Base-by-base conservation (phyloP, 192 early-diverging fungal species). In the Dispira parvispora region DNA sequence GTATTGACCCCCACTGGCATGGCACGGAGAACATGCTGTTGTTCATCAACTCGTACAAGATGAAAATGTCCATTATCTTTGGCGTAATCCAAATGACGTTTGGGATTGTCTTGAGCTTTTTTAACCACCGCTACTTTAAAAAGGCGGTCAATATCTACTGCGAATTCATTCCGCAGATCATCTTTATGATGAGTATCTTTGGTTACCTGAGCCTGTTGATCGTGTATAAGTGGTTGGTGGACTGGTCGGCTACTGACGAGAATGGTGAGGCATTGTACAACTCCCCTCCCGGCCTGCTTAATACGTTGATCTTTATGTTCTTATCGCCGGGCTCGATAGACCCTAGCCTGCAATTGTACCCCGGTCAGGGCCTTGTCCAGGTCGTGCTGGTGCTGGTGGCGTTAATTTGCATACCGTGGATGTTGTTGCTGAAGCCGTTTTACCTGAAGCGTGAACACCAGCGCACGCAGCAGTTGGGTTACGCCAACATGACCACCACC, bases 301-400 rank as follows among this genome's bases (percentile, higher is more conserved):
- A 99, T 82, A 95, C 89, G 66, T 81, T 99, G 64, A 99, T 99
- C 70, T 96, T 94, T 75, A 99, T 99, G 96, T 92, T 99, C 76
- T 74, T 99, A 64, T 82, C 84, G 38, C 96, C 96, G 11, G 96
- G 96, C 25, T 73, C 46, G 28, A 84, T 96, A 26, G 67, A 64
- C 20, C 75, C 81, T 25, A 71, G 69, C 25, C 85, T 89, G 46
- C 77, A 75, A 63, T 76, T 99, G 49, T 99, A 83, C 69, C 66
- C 82, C 21, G 94, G 94, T 52, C 96, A 99, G 80, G 85, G 76
- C 11, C 71, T 72, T 56, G 64, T 99, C 20, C 96, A 99, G 78
- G 73, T 74, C 9, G 67, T 88, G 26, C 71, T 99, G 23, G 71
- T 99, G 20, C 62, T 93, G 3, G 49, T 91, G 52, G 92, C 95